Evolutionary conservation across 129 eudicot genomes (phyloP).

Genomic region (Erigeron canadensis): DNA sequence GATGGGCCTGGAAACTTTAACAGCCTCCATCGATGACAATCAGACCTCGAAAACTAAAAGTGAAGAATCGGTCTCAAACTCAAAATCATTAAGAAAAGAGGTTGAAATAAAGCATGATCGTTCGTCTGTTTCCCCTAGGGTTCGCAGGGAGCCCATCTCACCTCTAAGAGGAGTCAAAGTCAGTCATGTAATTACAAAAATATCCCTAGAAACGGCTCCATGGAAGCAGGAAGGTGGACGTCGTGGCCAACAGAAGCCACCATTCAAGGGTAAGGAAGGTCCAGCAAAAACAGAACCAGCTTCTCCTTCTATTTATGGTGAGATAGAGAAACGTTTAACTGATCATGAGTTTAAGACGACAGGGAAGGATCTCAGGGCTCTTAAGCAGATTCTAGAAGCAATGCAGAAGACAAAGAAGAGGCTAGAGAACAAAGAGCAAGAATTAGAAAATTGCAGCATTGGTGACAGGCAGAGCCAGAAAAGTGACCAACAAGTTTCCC

Average conservation of each 20-base stretch:
- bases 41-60: constrained; percentile 28
- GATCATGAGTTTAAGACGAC: constrained; percentile 65
- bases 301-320: constrained; percentile 69
- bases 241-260: constrained; percentile 39
- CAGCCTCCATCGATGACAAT: constrained; percentile 36
- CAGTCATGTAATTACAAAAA: constrained; percentile 36
- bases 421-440: constrained; percentile 39
- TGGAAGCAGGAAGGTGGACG: constrained; percentile 63
- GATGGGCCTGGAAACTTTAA: constrained; percentile 80
- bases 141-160: constrained; percentile 32
- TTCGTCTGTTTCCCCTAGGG: constrained; percentile 38
- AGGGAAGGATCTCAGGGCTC: constrained; percentile 95
- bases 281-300: constrained; percentile 22
- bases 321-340: constrained; percentile 82
- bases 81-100: constrained; percentile 40
- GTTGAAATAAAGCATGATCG: constrained; percentile 42
- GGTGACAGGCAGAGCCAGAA: constrained; percentile 33
- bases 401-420: constrained; percentile 69
- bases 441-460: constrained; percentile 23
- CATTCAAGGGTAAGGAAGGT: constrained; percentile 30
- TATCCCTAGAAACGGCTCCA: constrained; percentile 75
- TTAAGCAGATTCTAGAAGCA: constrained; percentile 95
- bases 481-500: constrained; percentile 33
- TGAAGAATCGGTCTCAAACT: constrained; percentile 31
- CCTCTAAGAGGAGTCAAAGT: constrained; percentile 37